Conservation (phyloP, 805 yeast species). For the Saturnispora serradocipensis region DNA sequence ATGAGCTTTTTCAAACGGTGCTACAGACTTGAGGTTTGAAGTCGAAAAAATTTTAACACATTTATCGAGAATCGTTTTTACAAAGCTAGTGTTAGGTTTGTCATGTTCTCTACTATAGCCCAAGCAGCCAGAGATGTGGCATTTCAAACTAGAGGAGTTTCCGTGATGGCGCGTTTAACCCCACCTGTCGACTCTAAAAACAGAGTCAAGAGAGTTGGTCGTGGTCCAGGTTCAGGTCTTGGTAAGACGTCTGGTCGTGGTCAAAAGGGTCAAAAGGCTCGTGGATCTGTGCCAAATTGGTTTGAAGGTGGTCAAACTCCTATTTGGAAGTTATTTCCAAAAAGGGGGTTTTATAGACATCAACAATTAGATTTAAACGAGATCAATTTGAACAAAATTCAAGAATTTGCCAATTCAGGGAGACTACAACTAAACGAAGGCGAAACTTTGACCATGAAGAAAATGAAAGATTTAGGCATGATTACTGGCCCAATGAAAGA, state of each 20-base stretch:
- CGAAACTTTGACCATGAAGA: slow-evolving; percentile 63
- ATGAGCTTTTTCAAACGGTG: too few species aligned
- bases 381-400: slow-evolving; percentile 61
- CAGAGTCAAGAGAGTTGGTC: slow-evolving; percentile 69
- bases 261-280: slow-evolving; percentile 97
- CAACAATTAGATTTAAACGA: slow-evolving; percentile 44
- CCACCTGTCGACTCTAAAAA: slow-evolving; percentile 57
- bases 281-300: slow-evolving; percentile 84
- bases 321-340: slow-evolving; percentile 72
- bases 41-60: not conserved
- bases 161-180: slow-evolving; percentile 43
- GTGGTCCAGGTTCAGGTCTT: slow-evolving; percentile 88
- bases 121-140: not conserved
- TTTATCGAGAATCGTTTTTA: not conserved
- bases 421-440: slow-evolving; percentile 50
- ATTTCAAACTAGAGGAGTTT: slow-evolving; percentile 23
- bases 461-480: slow-evolving; percentile 67
- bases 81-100: not conserved
- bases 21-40: not conserved
- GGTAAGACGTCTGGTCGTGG: slow-evolving; percentile 98
- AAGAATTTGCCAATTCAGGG: slow-evolving; percentile 59
- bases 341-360: slow-evolving; percentile 73
- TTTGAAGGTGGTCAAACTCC: slow-evolving; percentile 99
- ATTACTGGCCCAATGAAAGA: slow-evolving; percentile 61
- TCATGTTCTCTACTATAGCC: not conserved